These are phyloP conservation scores for Gossypium trilobum DNA, from an alignment of 441 rosid species.

Conservation along the genomic window DNA sequence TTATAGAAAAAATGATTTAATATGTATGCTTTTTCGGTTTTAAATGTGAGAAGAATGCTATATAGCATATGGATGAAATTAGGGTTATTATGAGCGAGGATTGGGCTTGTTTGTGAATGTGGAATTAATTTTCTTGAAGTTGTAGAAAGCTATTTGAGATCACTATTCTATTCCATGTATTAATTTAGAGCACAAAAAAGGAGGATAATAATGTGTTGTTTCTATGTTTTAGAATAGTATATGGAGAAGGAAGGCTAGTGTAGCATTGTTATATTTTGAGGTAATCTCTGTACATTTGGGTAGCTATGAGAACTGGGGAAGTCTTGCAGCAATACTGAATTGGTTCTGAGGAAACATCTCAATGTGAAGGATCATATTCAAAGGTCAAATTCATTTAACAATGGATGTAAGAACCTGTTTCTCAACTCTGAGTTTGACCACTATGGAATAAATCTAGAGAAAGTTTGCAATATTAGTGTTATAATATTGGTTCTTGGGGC, in stretches of 20 bases:
- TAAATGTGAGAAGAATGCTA: neutral
- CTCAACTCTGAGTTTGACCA: neutral
- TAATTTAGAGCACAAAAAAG: neutral
- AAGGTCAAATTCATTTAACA: neutral
- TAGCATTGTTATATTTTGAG: neutral
- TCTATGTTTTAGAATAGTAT: neutral
- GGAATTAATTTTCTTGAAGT: slow-evolving; percentile 7
- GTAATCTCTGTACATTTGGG: neutral
- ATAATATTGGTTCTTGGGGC: neutral
- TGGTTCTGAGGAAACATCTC: neutral
- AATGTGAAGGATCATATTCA: neutral
- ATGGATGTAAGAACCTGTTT: neutral
- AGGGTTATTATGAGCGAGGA: neutral
- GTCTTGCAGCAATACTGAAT: neutral
- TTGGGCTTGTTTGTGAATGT: slow-evolving; percentile 9
- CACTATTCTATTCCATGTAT: neutral
- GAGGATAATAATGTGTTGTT: neutral
- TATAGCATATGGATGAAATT: neutral
- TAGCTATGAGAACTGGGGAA: neutral
- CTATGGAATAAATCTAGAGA: neutral
- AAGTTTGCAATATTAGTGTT: neutral
- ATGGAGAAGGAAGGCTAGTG: neutral
- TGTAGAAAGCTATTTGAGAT: neutral
- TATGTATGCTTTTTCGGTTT: neutral
- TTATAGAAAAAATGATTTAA: too few species aligned